Evolutionary conservation across 306 rosid genomes (phyloP).

Genomic region (Prunus campanulata): DNA sequence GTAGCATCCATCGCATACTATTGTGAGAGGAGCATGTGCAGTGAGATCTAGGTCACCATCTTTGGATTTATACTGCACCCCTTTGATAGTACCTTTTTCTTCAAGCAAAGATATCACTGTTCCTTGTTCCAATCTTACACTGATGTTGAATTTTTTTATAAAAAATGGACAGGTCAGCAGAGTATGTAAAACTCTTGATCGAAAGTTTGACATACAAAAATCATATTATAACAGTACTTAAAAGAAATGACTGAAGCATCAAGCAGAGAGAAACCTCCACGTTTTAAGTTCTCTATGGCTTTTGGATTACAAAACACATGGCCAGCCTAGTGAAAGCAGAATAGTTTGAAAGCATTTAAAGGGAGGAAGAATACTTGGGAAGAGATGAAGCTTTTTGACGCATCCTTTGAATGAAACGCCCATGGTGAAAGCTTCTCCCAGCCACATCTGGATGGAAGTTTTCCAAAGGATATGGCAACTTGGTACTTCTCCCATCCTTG

Average conservation of each 20-base stretch:
- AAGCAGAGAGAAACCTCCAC: background rate
- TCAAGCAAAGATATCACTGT: conserved; percentile 11
- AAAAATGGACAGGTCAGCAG: background rate
- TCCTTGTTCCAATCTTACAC: conserved; percentile 26
- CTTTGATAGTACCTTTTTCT: conserved; percentile 12
- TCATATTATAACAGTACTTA: background rate
- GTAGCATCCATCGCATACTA: conserved; percentile 60
- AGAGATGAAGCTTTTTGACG: conserved; percentile 47
- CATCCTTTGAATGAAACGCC: conserved; percentile 56
- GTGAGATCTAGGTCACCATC: background rate
- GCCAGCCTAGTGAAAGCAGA: background rate
- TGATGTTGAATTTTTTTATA: background rate
- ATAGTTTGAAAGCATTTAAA: background rate
- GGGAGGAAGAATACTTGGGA: conserved; percentile 30
- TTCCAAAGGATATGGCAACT: conserved; percentile 45
- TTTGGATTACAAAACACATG: background rate
- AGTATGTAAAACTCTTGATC: background rate
- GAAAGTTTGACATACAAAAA: background rate
- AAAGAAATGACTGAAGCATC: background rate
- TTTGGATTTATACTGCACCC: conserved; percentile 20
- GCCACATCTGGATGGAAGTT: conserved; percentile 38
- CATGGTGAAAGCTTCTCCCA: conserved; percentile 60
- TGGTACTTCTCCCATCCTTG: conserved; percentile 50
- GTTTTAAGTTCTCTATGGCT: background rate
- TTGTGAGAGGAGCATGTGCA: conserved; percentile 43